Evolutionary conservation across 2,329 filamentous ascomycete species (phyloP), one percentile per base, ranked within the genome.

Genomic region (Cladophialophora psammophila): DNA sequence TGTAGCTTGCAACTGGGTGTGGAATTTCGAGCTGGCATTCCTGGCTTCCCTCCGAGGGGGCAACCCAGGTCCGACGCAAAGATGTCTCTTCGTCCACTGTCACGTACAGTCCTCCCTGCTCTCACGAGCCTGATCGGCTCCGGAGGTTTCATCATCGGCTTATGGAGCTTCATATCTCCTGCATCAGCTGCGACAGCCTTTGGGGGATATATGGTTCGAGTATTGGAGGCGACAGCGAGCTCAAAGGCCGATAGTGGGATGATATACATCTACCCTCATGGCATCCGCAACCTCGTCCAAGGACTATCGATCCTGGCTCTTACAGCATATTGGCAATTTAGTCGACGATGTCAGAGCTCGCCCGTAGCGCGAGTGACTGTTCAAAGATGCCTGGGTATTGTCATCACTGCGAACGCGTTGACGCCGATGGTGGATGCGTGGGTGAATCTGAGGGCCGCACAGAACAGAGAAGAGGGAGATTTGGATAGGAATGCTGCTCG

Each of bases 141-240:
- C 1, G 68, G 68, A 15, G 66, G 61, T 15, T 34, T 68, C 40
- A 69, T 66, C 42, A 54, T 70, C 26, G 70, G 68, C 13, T 36
- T 66, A 12, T 66, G 60, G 66, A 72, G 68, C 57, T 70, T 72
- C 66, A 56, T 65, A 4, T 55, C 65, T 6, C 68, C 70, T 18
- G 26, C 58, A 20, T 50, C 61, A 5, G 68, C 70, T 10, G 65
- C 66, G 9, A 58, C 54, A 2, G 63, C 66, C 9, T 70, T 68
- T 40, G 69, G 65, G 6, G 48, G 69, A 18, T 63, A 65, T 31
- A 35, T 65, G 40, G 35, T 50, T 15, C 50, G 58, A 38, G 32
- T 26, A 26, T 15, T 48, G 34, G 31, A 53, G 31, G 15, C 57
- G 5, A 42, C 20, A 31, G 7, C 34, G 13, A 35, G n/a, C 26